Conservation (phyloP, 2,329 filamentous ascomycete species). For the Cladophialophora chaetospira region DNA sequence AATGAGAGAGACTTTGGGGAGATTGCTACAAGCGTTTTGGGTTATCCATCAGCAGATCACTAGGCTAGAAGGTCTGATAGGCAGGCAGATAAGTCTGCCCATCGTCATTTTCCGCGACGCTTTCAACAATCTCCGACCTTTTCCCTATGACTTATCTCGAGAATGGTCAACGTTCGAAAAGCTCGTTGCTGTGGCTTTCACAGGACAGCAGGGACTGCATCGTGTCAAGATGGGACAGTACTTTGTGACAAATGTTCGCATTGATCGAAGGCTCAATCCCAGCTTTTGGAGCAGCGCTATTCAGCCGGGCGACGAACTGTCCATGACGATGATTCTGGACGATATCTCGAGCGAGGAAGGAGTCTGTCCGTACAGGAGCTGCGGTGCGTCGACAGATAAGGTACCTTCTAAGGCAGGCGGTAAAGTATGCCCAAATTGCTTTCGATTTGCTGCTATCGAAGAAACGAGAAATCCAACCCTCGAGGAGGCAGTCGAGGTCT, state of each 20-base stretch:
- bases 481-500: too few species aligned
- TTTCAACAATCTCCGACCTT: background rate
- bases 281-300: background rate
- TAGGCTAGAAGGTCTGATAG: background rate
- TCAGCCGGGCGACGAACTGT: constrained; percentile 1
- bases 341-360: background rate
- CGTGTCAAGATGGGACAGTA: constrained; percentile 3
- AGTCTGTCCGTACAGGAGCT: constrained; percentile 1
- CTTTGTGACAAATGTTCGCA: background rate
- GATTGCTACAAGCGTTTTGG: background rate
- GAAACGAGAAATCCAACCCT: background rate
- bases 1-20: background rate
- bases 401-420: background rate
- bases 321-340: constrained; percentile 3
- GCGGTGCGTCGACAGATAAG: background rate
- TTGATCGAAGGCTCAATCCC: background rate
- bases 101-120: background rate
- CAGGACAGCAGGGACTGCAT: background rate
- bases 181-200: background rate
- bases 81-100: background rate
- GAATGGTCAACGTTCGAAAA: background rate
- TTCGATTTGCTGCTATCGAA: background rate
- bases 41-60: constrained; percentile 1
- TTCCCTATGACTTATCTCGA: background rate
- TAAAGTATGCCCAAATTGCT: constrained; percentile 2